Evolutionary conservation across 2,329 filamentous ascomycete genomes (phyloP).

Genomic region (Epichloe uncinata): DNA sequence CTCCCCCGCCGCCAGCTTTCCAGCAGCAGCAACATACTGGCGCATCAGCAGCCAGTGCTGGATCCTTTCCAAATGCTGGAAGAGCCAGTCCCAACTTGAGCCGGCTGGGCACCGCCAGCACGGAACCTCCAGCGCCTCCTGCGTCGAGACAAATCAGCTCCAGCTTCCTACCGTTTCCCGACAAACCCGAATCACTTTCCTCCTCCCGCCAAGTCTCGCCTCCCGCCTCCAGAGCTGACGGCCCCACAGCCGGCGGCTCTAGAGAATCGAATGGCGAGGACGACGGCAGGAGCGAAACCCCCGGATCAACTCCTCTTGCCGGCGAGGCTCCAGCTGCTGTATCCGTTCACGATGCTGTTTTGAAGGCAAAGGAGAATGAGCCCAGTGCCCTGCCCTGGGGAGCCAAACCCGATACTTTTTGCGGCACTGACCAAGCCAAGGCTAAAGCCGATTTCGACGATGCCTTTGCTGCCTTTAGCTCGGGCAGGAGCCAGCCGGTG

Average conservation of each 20-base stretch:
- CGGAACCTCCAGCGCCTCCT: slow-evolving; percentile 48
- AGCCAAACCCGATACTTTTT: slow-evolving; percentile 34
- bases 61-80: slow-evolving; percentile 32
- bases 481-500: slow-evolving; percentile 33
- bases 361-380: slow-evolving; percentile 9
- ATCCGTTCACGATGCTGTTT: slow-evolving; percentile 7
- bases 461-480: slow-evolving; percentile 64
- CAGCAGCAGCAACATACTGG: slow-evolving; percentile 45
- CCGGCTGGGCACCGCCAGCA: slow-evolving; percentile 45
- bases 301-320: slow-evolving; percentile 16
- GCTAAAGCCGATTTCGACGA: slow-evolving; percentile 75
- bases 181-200: slow-evolving; percentile 53
- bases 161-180: slow-evolving; percentile 57
- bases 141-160: slow-evolving; percentile 69
- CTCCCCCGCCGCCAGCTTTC: slow-evolving; percentile 27
- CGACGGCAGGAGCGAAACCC: slow-evolving; percentile 12
- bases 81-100: slow-evolving; percentile 49
- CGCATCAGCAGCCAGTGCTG: slow-evolving; percentile 38
- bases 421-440: slow-evolving; percentile 39
- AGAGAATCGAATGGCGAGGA: slow-evolving; percentile 10
- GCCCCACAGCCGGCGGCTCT: slow-evolving; percentile 21
- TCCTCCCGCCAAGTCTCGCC: slow-evolving; percentile 70
- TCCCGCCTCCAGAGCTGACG: slow-evolving; percentile 45
- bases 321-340: slow-evolving; percentile 12
- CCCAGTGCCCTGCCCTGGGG: slow-evolving; percentile 5